Conservation (phyloP, 164 flowering plant genomes). For the Berberis thunbergii region DNA sequence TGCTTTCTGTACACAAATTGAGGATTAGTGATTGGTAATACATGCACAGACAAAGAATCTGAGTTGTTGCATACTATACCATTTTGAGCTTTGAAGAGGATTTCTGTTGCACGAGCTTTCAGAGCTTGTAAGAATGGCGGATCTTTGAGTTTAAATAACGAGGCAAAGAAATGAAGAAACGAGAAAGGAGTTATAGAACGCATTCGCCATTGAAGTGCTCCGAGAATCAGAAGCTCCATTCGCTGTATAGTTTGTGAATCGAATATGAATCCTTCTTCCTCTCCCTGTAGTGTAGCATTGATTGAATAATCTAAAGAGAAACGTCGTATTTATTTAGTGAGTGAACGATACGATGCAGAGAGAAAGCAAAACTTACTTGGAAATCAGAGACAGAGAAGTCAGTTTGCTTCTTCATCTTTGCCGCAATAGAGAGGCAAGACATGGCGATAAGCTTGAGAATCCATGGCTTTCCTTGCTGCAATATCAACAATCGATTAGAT, state of each 20-base stretch:
- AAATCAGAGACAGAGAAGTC: slow-evolving; percentile 28
- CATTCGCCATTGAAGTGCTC: slow-evolving; percentile 67
- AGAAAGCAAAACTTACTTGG: slow-evolving; percentile 27
- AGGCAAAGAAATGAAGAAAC: slow-evolving; percentile 43
- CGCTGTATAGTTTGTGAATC: slow-evolving; percentile 37
- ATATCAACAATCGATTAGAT: slow-evolving; percentile 8
- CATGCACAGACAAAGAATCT: background rate
- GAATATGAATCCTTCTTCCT: slow-evolving; percentile 41
- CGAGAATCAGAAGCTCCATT: slow-evolving; percentile 54
- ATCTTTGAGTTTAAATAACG: slow-evolving; percentile 36
- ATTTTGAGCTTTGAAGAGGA: slow-evolving; percentile 42
- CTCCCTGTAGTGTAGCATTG: slow-evolving; percentile 17
- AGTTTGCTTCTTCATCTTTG: slow-evolving; percentile 47
- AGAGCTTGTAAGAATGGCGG: slow-evolving; percentile 27
- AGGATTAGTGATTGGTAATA: background rate
- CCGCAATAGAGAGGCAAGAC: slow-evolving; percentile 48
- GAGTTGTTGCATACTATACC: slow-evolving; percentile 22
- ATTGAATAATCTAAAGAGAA: background rate
- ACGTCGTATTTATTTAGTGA: background rate
- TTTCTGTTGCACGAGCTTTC: slow-evolving; percentile 38
- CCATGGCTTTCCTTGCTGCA: slow-evolving; percentile 58
- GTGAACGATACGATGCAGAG: background rate
- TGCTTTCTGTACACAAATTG: slow-evolving; percentile 25
- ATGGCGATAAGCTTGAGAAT: slow-evolving; percentile 36
- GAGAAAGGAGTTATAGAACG: slow-evolving; percentile 67